phyloP scores from a whole-genome alignment of 495 filamentous ascomycete species.

The Penicillium coffeae region DNA sequence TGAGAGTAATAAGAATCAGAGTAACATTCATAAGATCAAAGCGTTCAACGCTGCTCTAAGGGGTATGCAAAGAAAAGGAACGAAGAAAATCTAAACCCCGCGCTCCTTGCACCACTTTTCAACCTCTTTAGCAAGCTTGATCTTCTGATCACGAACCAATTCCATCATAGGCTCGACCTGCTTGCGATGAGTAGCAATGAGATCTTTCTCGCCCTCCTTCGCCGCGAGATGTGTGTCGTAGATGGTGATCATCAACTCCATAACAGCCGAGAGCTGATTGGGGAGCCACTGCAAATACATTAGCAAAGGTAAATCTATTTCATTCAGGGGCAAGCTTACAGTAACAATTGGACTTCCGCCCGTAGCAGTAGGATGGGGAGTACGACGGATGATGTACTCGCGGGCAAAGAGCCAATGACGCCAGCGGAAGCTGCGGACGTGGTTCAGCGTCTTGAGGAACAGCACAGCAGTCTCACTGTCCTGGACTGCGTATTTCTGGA shows the following conservation, averaged over 20 bases:
- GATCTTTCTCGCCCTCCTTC: constrained; percentile 30
- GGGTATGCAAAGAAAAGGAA: not conserved
- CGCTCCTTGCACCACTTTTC: constrained; percentile 74
- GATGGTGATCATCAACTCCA: constrained; percentile 68
- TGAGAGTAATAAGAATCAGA: too few relatives aligned
- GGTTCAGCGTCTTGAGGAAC: constrained; percentile 70
- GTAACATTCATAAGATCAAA: too few relatives aligned
- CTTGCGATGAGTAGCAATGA: constrained; percentile 34
- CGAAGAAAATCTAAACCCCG: constrained; percentile 33
- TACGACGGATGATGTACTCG: constrained; percentile 87
- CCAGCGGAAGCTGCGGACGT: constrained; percentile 90
- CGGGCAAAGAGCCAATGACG: constrained; percentile 92
- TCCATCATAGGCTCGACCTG: constrained; percentile 67
- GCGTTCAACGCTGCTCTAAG: not conserved
- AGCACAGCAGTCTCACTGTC: constrained; percentile 51
- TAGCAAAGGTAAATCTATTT: not conserved
- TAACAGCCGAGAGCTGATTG: constrained; percentile 74
- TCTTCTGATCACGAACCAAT: constrained; percentile 59
- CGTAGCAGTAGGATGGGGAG: constrained; percentile 79
- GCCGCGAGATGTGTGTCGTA: constrained; percentile 49
- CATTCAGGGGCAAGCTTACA: constrained; percentile 31
- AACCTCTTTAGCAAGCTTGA: constrained; percentile 73
- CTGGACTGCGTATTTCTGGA: constrained; percentile 60
- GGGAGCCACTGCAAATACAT: constrained; percentile 63
- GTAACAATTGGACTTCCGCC: constrained; percentile 90